A percentile compares a stretch with the other conserved stretches of the same genome.
These are phyloP conservation scores for Nakaseomyces kungkrabaensis DNA, from an alignment of 1,139 yeast species.

Conservation along the genomic window DNA sequence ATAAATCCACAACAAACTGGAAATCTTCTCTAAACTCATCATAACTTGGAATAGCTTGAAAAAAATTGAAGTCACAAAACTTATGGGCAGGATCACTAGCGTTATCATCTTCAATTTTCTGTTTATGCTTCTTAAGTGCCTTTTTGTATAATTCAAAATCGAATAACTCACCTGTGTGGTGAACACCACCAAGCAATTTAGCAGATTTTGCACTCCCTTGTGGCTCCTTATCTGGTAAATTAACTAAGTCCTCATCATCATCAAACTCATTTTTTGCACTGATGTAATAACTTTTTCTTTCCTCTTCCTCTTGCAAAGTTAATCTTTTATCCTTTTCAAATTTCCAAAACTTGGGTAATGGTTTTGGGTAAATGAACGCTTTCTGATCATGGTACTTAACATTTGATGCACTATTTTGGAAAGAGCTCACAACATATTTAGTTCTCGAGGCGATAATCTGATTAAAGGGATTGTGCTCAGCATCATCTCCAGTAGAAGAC, in stretches of 20 bases:
- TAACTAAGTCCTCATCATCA: constrained; percentile 1
- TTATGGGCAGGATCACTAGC: constrained; percentile 2
- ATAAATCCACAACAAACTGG: constrained; percentile 8
- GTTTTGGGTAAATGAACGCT: constrained; percentile 26
- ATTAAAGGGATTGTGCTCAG: constrained; percentile 2
- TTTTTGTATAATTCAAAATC: constrained; percentile 16
- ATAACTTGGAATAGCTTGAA: constrained; percentile 14
- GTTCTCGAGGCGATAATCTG: constrained; percentile 9
- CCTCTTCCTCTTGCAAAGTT: constrained; percentile 5
- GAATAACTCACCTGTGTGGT: constrained; percentile 25
- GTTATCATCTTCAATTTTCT: constrained; percentile 3
- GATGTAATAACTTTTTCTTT: constrained; percentile 4
- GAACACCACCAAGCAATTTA: constrained; percentile 6
- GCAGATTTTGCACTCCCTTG: neutral
- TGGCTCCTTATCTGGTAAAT: neutral
- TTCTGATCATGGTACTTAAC: constrained; percentile 17
- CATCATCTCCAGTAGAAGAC: neutral
- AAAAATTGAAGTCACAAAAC: constrained; percentile 2
- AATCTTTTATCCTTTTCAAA: constrained; percentile 24
- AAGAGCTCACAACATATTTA: constrained; percentile 17
- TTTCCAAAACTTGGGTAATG: constrained; percentile 28
- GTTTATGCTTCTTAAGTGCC: constrained; percentile 10
- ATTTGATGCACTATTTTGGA: constrained; percentile 21
- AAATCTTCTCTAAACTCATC: constrained; percentile 20
- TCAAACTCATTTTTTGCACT: constrained; percentile 1